Conservation (phyloP, 2,329 filamentous ascomycete species). For the Apiospora sp. region DNA sequence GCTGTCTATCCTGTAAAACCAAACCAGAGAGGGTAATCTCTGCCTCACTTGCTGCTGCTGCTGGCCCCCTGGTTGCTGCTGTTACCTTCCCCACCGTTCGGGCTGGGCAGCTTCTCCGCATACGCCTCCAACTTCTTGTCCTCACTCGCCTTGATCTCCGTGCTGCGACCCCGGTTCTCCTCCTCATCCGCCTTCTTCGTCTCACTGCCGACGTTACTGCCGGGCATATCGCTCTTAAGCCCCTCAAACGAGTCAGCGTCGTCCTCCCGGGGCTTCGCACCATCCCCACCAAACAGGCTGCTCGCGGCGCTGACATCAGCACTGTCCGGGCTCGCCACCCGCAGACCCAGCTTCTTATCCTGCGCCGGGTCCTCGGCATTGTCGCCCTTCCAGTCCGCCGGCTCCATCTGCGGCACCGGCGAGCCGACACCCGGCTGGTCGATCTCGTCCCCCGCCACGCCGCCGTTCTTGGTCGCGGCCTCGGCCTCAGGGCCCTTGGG, state of each 20-base stretch:
- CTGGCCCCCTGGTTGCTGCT: neutral
- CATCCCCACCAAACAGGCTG: slow-evolving; percentile 61
- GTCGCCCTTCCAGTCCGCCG: slow-evolving; percentile 79
- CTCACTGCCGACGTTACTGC: neutral
- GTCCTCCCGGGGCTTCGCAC: slow-evolving; percentile 32
- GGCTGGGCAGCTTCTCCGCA: slow-evolving; percentile 39
- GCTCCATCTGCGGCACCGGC: slow-evolving; percentile 71
- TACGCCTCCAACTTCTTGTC: slow-evolving; percentile 38
- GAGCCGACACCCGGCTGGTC: slow-evolving; percentile 72
- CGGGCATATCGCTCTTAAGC: slow-evolving; percentile 22
- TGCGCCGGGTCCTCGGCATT: slow-evolving; percentile 55
- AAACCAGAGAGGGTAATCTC: neutral
- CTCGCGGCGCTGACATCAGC: slow-evolving; percentile 75
- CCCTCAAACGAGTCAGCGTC: slow-evolving; percentile 31
- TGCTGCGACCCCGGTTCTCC: slow-evolving; percentile 23
- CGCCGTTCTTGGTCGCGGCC: slow-evolving; percentile 26
- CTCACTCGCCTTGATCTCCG: slow-evolving; percentile 27
- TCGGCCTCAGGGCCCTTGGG: slow-evolving; percentile 33
- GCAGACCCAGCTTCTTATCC: slow-evolving; percentile 73
- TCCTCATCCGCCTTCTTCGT: neutral
- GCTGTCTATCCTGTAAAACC: neutral
- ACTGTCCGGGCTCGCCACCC: slow-evolving; percentile 70
- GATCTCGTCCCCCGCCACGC: slow-evolving; percentile 53
- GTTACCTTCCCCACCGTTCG: slow-evolving; percentile 31
- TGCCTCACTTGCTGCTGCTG: neutral